Conservation (phyloP, 2,329 filamentous ascomycete species). For the Xylariaceae sp. region DNA sequence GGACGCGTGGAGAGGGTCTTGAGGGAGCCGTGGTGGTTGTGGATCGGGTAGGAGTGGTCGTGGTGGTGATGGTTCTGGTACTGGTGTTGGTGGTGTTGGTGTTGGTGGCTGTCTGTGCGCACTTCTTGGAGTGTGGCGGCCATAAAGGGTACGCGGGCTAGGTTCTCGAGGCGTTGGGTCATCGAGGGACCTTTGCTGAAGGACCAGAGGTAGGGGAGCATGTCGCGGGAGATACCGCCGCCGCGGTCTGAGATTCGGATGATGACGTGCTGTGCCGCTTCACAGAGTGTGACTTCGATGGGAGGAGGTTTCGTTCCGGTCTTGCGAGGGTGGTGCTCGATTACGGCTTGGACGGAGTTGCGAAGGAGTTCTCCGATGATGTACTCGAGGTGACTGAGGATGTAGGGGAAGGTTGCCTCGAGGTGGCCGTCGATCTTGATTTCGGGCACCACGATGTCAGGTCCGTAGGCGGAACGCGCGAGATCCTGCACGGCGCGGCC, state of each 20-base stretch:
- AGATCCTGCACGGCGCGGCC: constrained; percentile 70
- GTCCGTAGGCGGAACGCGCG: constrained; percentile 68
- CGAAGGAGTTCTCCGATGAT: constrained; percentile 92
- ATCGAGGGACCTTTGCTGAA: constrained; percentile 89
- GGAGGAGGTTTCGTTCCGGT: constrained; percentile 56
- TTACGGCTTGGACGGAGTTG: constrained; percentile 89
- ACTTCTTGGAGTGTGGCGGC: constrained; percentile 91
- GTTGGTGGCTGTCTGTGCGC: constrained; percentile 44
- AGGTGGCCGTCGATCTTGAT: constrained; percentile 81
- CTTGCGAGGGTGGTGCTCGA: constrained; percentile 57
- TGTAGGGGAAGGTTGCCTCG: constrained; percentile 90
- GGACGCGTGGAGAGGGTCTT: constrained; percentile 75
- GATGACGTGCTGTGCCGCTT: constrained; percentile 90
- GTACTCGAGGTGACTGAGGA: constrained; percentile 92
- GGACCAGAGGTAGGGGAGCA: constrained; percentile 89
- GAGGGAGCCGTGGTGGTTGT: constrained; percentile 57
- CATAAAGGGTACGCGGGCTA: constrained; percentile 82
- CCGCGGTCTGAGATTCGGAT: constrained; percentile 94
- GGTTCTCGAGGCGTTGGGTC: constrained; percentile 72
- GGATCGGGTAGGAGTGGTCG: not conserved
- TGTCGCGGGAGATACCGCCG: constrained; percentile 79
- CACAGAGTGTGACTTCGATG: constrained; percentile 91
- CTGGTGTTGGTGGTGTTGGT: constrained; percentile 22
- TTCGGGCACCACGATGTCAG: constrained; percentile 66
- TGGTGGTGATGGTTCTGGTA: constrained; percentile 18